A percentile compares a stretch with the other conserved stretches of the same genome.
These are phyloP conservation scores for Solanum okadae DNA, from an alignment of 257 asterid genomes.

Conservation along the genomic window DNA sequence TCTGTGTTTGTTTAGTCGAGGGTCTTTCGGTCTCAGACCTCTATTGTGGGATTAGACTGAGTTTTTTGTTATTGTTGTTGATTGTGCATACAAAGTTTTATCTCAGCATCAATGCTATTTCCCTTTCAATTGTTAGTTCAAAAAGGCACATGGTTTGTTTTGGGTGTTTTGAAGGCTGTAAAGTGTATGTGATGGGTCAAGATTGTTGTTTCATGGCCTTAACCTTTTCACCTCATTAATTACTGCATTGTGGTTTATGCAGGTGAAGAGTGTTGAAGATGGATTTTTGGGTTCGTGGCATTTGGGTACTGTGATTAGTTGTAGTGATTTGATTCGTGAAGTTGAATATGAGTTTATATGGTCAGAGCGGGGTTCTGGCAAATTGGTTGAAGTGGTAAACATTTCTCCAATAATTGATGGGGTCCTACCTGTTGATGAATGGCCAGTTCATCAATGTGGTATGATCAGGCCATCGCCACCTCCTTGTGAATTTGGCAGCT, in stretches of 20 bases:
- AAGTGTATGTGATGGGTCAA: neutral
- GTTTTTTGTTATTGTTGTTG: neutral
- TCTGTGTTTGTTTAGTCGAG: neutral
- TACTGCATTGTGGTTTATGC: neutral
- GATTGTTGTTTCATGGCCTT: neutral
- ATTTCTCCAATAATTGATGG: constrained; percentile 56
- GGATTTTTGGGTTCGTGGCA: constrained; percentile 49
- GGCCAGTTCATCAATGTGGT: constrained; percentile 28
- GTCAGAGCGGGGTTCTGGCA: constrained; percentile 28
- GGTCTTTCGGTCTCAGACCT: neutral
- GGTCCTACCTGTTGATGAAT: neutral
- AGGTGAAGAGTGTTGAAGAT: constrained; percentile 32
- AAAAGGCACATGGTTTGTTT: neutral
- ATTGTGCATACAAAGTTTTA: constrained; percentile 15
- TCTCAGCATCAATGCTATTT: neutral
- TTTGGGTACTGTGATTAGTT: constrained; percentile 22
- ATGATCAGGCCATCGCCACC: constrained; percentile 66
- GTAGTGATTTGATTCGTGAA: constrained; percentile 19
- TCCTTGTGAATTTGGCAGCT: constrained; percentile 1
- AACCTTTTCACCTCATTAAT: neutral
- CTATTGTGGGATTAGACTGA: neutral
- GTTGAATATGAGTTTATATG: constrained; percentile 51
- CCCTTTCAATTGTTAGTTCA: neutral
- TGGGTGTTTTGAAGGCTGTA: neutral
- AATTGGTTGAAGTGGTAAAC: constrained; percentile 34